These are phyloP conservation scores for Rhynchospora tenuis DNA, from an alignment of 176 grass and related monocot genomes.

Conservation along the genomic window DNA sequence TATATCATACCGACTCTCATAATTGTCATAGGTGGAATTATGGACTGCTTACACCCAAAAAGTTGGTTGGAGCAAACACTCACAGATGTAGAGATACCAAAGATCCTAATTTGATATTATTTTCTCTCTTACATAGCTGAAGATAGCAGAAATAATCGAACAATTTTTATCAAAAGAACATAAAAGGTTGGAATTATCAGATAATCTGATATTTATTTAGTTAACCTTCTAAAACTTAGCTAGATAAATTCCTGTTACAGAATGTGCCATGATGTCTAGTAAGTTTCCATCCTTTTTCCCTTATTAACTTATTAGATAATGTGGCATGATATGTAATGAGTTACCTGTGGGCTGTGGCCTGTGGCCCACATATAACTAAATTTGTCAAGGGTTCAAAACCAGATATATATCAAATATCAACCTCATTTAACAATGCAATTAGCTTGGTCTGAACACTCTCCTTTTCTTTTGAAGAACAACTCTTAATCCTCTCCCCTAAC, in stretches of 20 bases:
- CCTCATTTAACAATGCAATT: constrained; percentile 70
- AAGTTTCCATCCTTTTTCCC: no score
- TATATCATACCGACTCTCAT: not conserved
- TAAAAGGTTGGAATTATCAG: not conserved
- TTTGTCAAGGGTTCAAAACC: not conserved
- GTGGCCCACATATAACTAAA: not conserved
- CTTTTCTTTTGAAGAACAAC: constrained; percentile 18
- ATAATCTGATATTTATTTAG: no score
- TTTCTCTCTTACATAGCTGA: not conserved
- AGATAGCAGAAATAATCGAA: not conserved
- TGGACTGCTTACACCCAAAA: not conserved
- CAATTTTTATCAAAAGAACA: not conserved
- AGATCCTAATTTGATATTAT: not conserved
- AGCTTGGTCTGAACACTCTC: constrained; percentile 56
- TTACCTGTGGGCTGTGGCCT: no score
- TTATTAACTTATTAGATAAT: not conserved
- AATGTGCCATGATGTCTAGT: no score
- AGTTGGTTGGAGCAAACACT: not conserved
- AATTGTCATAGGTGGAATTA: not conserved
- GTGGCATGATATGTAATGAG: no score
- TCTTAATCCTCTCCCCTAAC: constrained; percentile 15
- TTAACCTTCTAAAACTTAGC: no score
- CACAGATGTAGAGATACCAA: not conserved
- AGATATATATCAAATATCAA: constrained; percentile 9
- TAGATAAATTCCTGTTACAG: no score